phyloP scores from a whole-genome alignment of 257 asterid genomes.

The Hygrophila difformis region DNA sequence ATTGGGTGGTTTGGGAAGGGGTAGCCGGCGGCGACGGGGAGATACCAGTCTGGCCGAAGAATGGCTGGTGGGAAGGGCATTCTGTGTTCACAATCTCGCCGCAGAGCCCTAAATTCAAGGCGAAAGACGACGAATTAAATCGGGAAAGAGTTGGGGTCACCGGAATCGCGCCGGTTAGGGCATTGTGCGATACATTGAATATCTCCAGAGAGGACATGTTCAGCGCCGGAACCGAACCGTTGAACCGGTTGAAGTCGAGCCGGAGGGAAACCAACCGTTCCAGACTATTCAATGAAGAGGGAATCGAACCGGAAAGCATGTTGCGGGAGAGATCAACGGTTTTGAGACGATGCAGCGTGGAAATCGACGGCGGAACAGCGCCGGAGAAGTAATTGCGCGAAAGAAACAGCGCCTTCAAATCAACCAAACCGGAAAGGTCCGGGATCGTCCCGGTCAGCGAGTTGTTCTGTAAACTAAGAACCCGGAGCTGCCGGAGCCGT shows the following conservation, averaged over 20 bases:
- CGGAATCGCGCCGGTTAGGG: conserved; percentile 70
- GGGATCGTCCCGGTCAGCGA: conserved; percentile 82
- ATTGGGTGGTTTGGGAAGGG: conserved; percentile 32
- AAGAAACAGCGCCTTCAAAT: conserved; percentile 60
- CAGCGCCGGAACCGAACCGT: conserved; percentile 71
- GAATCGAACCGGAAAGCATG: conserved; percentile 54
- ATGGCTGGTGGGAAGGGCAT: conserved; percentile 48
- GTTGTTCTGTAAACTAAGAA: conserved; percentile 65
- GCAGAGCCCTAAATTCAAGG: conserved; percentile 51
- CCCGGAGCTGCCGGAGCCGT: conserved; percentile 54
- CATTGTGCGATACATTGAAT: conserved; percentile 64
- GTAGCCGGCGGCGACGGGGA: conserved; percentile 27
- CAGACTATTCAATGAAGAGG: conserved; percentile 28
- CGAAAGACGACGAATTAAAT: conserved; percentile 45
- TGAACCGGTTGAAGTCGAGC: conserved; percentile 71
- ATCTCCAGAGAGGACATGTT: conserved; percentile 48
- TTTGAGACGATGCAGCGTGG: conserved; percentile 66
- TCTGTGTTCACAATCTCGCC: conserved; percentile 57
- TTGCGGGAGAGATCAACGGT: conserved; percentile 69
- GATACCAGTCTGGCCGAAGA: conserved; percentile 30
- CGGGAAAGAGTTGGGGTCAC: conserved; percentile 51
- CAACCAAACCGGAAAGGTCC: conserved; percentile 45
- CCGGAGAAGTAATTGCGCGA: conserved; percentile 55
- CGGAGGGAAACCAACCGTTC: conserved; percentile 61
- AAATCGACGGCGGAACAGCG: conserved; percentile 46